Conservation (phyloP, 2,329 filamentous ascomycete genomes). For the Sporothrix brunneoviolacea region DNA sequence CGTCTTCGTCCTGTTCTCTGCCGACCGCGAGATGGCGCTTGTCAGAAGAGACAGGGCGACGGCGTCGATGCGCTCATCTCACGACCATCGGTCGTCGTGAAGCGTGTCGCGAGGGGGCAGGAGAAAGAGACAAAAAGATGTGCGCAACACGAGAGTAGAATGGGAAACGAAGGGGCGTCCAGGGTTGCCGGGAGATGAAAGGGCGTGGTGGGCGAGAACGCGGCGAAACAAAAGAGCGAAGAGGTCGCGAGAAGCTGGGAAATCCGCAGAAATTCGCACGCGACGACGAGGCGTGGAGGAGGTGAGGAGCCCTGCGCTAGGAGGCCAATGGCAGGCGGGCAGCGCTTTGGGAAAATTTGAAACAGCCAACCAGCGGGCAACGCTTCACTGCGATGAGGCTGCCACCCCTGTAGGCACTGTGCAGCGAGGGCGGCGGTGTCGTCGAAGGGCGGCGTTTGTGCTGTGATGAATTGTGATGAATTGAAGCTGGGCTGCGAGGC, state of each 20-base stretch:
- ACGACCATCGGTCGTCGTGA: constrained; percentile 9
- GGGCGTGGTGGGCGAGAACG: too few relatives aligned
- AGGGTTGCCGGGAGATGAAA: too few relatives aligned
- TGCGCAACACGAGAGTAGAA: not conserved
- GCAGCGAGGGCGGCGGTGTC: too few relatives aligned
- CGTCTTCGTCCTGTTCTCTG: not conserved
- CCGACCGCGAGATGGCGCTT: not conserved
- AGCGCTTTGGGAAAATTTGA: not conserved
- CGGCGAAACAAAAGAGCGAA: too few relatives aligned
- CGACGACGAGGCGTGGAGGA: constrained; percentile 1
- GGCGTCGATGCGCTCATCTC: constrained; percentile 13
- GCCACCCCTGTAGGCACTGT: not conserved
- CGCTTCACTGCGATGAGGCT: constrained; percentile 4
- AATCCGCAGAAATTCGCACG: constrained; percentile 10
- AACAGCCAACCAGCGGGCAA: constrained; percentile 1
- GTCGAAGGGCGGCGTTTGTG: too few relatives aligned
- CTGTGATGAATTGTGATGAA: too few relatives aligned
- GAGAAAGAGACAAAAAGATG: too few relatives aligned
- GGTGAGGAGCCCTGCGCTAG: constrained; percentile 11
- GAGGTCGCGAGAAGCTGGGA: too few relatives aligned
- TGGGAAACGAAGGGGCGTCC: not conserved
- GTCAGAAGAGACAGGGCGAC: constrained; percentile 14
- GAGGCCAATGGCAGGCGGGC: constrained; percentile 8
- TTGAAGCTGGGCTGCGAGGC: too few relatives aligned
- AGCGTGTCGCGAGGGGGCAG: not conserved